Base-by-base conservation (phyloP, 2,329 filamentous ascomycete genomes). In the Periconia digitata region DNA sequence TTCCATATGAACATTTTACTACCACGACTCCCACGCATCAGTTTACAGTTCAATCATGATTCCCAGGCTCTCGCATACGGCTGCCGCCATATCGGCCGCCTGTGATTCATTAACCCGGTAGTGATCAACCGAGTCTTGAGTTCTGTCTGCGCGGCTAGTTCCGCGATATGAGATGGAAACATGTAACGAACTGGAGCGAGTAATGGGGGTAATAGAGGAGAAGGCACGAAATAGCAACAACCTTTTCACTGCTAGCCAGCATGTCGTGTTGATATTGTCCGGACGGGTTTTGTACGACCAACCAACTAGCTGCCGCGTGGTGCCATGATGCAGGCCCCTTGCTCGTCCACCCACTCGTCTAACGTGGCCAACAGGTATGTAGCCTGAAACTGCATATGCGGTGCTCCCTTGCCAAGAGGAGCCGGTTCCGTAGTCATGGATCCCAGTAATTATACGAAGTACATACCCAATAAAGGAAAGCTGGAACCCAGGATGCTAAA, bases 281-380 rank as follows among this genome's bases (percentile, higher is more conserved):
- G 17, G 8, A 15, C 37, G 17, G 37, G 37, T 39, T 8, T 18
- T 39, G 16, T 18, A 20, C 18, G 5, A 21, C 13, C 37, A 22
- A 12, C 12, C 37, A 22, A 15, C 17, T 39, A 15, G 18, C 12
- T 22, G 18, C 21, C 37, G 18, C 13, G 38, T 40, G 21, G 21
- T 27, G n/a, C 27, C 27, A 32, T 32, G 10, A 32, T 32, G 27
- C 27, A 32, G 4, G 27, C 27, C 12, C 27, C 12, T 32, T 10
- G 27, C 10, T 27, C 24, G 12, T 12, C 24, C 24, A 27, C 24
- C 27, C 21, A n/a, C 38, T 15, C 18, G 5, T 16, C 23, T 22
- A 40, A 40, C 38, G 38, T 40, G 38, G 38, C 23, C 22, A n/a
- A 27, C 18, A 40, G 38, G 38, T 23, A 40, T 40, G 17, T n/a